Conservation (phyloP, 345 rosid species). For the Angophora floribunda region DNA sequence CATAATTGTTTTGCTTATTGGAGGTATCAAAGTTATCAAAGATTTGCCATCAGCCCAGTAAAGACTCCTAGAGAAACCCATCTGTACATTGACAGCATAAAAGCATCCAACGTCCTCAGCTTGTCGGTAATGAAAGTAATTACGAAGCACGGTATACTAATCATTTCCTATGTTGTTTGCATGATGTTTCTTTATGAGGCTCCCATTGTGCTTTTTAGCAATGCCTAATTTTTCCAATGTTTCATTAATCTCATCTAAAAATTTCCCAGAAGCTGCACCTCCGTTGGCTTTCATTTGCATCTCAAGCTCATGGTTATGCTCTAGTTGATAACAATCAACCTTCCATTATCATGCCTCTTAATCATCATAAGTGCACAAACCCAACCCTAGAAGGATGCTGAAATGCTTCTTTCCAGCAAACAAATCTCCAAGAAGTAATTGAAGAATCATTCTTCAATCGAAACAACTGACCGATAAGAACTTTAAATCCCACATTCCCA, state of each 20-base stretch:
- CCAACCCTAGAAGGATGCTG: too few species aligned
- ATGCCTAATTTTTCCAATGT: conserved; percentile 32
- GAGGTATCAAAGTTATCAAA: conserved; percentile 71
- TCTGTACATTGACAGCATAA: conserved; percentile 46
- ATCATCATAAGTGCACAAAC: conserved; percentile 59
- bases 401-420: conserved; percentile 83
- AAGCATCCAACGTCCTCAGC: conserved; percentile 82
- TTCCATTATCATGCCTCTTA: conserved; percentile 66
- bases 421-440: conserved; percentile 48
- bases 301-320: conserved; percentile 72
- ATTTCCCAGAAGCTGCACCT: conserved; percentile 37
- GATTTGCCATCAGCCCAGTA: conserved; percentile 92
- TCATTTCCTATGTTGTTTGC: conserved; percentile 57
- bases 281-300: conserved; percentile 11
- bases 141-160: conserved; percentile 60
- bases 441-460: conserved; percentile 68
- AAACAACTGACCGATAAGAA: conserved; percentile 75
- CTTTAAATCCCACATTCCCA: conserved; percentile 55
- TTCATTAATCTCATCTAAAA: conserved; percentile 32
- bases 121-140: conserved; percentile 65
- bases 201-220: conserved; percentile 17
- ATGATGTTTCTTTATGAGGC: conserved; percentile 13
- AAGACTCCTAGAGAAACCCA: conserved; percentile 51
- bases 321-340: conserved; percentile 63
- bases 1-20: conserved; percentile 40